Percentiles rank a stretch among this genome's conserved stretches.
Evolutionary conservation across 257 asterid genomes (phyloP).

Genomic region (Solanum phureja): DNA sequence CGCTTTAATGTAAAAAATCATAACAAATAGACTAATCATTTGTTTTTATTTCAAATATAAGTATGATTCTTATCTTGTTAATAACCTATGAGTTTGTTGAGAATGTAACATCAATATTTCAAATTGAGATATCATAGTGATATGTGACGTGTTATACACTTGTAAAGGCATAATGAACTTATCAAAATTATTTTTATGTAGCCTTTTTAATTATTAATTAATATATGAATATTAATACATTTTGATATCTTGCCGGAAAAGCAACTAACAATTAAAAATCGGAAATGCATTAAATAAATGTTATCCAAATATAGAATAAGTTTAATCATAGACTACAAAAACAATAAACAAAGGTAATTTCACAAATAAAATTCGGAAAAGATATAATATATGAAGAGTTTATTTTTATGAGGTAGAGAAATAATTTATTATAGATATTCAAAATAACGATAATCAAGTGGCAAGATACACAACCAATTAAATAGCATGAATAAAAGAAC

Average conservation of each 20-base stretch:
- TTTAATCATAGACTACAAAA: background rate
- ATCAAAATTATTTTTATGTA: background rate
- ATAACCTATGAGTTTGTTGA: background rate
- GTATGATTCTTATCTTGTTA: background rate
- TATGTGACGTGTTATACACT: background rate
- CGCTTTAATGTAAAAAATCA: background rate
- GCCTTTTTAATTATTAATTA: background rate
- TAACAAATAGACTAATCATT: background rate
- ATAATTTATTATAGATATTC: background rate
- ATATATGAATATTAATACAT: background rate
- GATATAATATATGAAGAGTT: rapidly evolving
- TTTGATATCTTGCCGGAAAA: background rate
- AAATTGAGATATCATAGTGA: background rate
- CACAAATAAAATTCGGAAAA: background rate
- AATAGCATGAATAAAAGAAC: background rate
- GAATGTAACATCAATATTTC: background rate
- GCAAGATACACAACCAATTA: background rate
- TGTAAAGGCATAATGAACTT: background rate
- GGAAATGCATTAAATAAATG: background rate
- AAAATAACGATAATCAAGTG: background rate
- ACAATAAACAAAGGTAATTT: background rate
- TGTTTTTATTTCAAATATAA: background rate
- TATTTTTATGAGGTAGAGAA: background rate
- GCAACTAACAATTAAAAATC: background rate
- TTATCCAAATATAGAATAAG: background rate